Conservation (phyloP, 192 early-diverging fungal species). For the Backusella macrospora region DNA sequence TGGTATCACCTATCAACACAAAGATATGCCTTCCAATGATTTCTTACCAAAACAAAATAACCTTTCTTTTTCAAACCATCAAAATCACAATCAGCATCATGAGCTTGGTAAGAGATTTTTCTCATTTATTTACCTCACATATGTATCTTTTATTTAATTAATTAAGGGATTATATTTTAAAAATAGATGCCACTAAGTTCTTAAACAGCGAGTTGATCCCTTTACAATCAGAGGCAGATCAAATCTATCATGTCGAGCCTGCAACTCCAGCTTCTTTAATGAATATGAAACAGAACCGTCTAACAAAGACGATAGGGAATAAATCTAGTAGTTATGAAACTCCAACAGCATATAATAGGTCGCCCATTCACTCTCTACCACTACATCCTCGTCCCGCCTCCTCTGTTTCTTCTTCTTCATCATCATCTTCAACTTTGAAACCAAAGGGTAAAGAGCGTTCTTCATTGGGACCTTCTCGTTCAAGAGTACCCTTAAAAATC, state of each 20-base stretch:
- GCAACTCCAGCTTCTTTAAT: conserved; percentile 35
- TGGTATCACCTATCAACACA: background rate
- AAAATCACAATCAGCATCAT: background rate
- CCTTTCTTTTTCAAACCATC: too few species aligned
- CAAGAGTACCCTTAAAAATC: background rate
- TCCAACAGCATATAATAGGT: too few species aligned
- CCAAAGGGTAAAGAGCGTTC: background rate
- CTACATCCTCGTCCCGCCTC: background rate
- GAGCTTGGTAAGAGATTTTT: too few species aligned
- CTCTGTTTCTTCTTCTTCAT: too few species aligned
- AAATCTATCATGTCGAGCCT: conserved; percentile 14
- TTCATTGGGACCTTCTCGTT: background rate
- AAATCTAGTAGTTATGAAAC: too few species aligned
- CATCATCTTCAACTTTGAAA: background rate
- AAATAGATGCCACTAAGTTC: background rate
- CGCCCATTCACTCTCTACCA: too few species aligned
- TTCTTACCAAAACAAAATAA: too few species aligned
- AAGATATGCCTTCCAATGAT: background rate
- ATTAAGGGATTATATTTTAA: background rate
- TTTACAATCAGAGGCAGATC: background rate
- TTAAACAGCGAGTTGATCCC: background rate
- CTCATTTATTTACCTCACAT: background rate
- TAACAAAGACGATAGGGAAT: too few species aligned
- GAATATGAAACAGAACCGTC: conserved; percentile 24
- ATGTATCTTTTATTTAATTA: background rate